Conservation (phyloP, 768 basidiomycete genomes). For the Tylopilus vinaceipallidus region DNA sequence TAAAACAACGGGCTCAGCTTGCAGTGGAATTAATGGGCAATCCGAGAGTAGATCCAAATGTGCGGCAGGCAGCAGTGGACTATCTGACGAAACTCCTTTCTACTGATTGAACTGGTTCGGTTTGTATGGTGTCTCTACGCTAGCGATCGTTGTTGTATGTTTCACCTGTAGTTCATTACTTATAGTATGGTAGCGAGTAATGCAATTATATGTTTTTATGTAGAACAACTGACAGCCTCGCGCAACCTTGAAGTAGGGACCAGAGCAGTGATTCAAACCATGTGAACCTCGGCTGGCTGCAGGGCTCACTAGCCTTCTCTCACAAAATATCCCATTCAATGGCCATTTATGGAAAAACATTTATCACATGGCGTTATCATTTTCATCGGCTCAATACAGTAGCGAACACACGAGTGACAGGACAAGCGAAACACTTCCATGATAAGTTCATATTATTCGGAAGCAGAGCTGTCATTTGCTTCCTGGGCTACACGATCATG, state of each 20-base stretch:
- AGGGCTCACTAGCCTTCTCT: too few relatives aligned
- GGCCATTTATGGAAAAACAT: too few relatives aligned
- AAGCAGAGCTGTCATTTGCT: background rate
- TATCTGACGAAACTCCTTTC: constrained; percentile 68
- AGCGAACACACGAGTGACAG: too few relatives aligned
- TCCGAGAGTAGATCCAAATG: constrained; percentile 51
- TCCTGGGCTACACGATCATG: constrained; percentile 30
- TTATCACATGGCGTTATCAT: too few relatives aligned
- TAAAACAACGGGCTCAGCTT: constrained; percentile 61
- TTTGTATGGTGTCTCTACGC: constrained; percentile 9
- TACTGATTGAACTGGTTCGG: constrained; percentile 27
- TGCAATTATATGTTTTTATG: constrained; percentile 1
- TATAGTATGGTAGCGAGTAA: constrained; percentile 9
- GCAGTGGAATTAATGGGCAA: constrained; percentile 68
- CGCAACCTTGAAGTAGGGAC: too few relatives aligned
- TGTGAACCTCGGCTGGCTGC: too few relatives aligned
- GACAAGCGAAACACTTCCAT: background rate
- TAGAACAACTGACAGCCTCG: too few relatives aligned
- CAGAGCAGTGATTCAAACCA: too few relatives aligned
- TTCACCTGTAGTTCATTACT: background rate
- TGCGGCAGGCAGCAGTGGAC: constrained; percentile 67
- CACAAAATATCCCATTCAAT: too few relatives aligned
- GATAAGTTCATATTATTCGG: background rate
- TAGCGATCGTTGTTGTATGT: constrained; percentile 13
- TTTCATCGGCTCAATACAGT: background rate